Evolutionary conservation across 495 filamentous ascomycete genomes (phyloP).

Genomic region (Terfezia claveryi): DNA sequence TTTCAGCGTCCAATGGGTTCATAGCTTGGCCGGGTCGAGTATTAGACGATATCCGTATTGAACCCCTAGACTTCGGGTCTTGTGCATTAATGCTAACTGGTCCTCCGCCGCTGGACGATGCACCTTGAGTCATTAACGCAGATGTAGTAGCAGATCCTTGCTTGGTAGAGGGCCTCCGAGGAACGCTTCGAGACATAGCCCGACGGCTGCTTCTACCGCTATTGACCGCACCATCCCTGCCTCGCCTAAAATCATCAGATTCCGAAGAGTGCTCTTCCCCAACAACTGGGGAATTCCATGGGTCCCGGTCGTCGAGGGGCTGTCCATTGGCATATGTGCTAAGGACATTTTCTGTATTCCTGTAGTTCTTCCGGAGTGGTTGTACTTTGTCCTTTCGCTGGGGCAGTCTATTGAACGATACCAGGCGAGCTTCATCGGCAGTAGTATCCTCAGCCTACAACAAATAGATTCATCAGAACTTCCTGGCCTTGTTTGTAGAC

Average conservation of each 20-base stretch:
- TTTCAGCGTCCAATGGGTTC: slow-evolving; percentile 29
- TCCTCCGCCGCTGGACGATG: slow-evolving; percentile 9
- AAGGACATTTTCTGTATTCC: slow-evolving; percentile 80
- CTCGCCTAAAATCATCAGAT: slow-evolving; percentile 25
- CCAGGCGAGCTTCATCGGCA: slow-evolving; percentile 69
- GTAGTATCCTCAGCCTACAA: slow-evolving; percentile 49
- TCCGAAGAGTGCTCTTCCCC: slow-evolving; percentile 48
- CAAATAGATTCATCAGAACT: not conserved
- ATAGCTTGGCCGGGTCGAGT: not conserved
- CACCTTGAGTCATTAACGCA: not conserved
- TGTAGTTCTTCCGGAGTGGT: slow-evolving; percentile 73
- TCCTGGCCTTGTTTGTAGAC: not conserved
- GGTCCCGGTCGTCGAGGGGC: slow-evolving; percentile 12
- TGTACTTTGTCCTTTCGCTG: slow-evolving; percentile 27
- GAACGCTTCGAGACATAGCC: slow-evolving; percentile 25
- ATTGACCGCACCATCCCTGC: slow-evolving; percentile 33
- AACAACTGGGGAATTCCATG: slow-evolving; percentile 22
- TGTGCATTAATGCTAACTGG: slow-evolving; percentile 28
- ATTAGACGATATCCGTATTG: slow-evolving; percentile 12
- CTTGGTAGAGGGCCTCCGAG: not conserved
- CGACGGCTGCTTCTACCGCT: slow-evolving; percentile 33
- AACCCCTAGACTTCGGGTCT: slow-evolving; percentile 13
- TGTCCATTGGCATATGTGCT: slow-evolving; percentile 27
- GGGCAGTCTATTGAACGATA: slow-evolving; percentile 62
- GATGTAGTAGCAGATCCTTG: slow-evolving; percentile 23